phyloP scores from a whole-genome alignment of 139 green algal genomes.

The Picochlorum costavermella region DNA sequence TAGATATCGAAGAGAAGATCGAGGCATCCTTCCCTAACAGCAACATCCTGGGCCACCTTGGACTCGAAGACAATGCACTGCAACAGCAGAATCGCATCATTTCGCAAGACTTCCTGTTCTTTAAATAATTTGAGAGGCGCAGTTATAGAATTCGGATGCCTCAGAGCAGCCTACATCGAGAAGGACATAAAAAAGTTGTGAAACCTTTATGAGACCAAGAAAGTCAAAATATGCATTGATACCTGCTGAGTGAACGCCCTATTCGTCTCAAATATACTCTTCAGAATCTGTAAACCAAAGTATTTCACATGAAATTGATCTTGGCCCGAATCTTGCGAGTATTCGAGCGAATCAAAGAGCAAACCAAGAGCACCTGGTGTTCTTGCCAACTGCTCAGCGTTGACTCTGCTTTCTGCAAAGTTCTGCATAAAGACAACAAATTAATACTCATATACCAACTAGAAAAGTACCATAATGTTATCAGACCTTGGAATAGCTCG shows the following conservation, averaged over 20 bases:
- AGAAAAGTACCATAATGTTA: background rate
- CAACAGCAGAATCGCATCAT: constrained; percentile 75
- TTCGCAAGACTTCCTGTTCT: constrained; percentile 70
- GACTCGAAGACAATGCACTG: constrained; percentile 51
- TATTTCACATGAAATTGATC: constrained; percentile 85
- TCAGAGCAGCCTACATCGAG: background rate
- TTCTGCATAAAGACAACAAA: background rate
- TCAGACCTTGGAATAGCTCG: constrained; percentile 1
- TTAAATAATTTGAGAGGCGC: constrained; percentile 65
- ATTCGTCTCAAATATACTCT: constrained; percentile 38
- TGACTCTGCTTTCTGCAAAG: constrained; percentile 40
- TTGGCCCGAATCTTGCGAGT: constrained; percentile 21
- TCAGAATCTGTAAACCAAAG: constrained; percentile 74
- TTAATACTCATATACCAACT: background rate
- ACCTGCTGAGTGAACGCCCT: constrained; percentile 8
- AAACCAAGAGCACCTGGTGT: constrained; percentile 48
- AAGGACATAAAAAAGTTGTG: no score
- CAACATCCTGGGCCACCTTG: constrained; percentile 77
- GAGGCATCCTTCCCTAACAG: constrained; percentile 85
- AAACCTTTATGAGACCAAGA: no score
- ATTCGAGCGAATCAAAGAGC: constrained; percentile 66
- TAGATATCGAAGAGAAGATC: constrained; percentile 52
- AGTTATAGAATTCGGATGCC: background rate
- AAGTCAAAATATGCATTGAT: background rate
- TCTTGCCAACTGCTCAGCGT: constrained; percentile 70